Evolutionary conservation across 176 grass and related monocot species (phyloP), one percentile per base, ranked within the genome.

Genomic region (Metroxylon sagu): DNA sequence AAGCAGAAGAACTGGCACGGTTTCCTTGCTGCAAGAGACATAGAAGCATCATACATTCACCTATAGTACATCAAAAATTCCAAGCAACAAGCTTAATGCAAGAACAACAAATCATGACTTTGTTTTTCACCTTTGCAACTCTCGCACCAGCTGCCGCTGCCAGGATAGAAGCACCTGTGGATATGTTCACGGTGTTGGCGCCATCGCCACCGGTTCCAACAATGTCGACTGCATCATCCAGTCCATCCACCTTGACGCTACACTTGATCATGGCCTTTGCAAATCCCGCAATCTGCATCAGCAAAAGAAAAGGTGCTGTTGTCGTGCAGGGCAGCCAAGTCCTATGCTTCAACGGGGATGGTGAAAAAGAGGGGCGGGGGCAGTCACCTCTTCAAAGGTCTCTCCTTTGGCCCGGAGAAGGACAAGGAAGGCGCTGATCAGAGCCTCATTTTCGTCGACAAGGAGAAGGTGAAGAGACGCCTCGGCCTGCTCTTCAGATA

Each of bases 161-260:
- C 14, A 98, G 81, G 56, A 98, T 82, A 70, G 79, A 76, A 53
- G 94, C 80, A 18, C 88, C 94, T 14, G 94, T 98, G 49, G 94
- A 98, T 78, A 98, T 98, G 82, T 98, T 98, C 74, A 98, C 88
- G 26, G 88, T 98, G 84, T 98, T 72, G 0, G 82, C 73, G 17
- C 88, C 94, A 53, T 98, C 94, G 15, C 94, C 94, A 50, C 94
- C 94, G 0, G 94, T 98, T 50, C 94, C 94, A 1, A 98, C 94
- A 67, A 98, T 83, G 70, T 98, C 94, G 16, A 98, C 88, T 25
- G 79, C 81, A 26, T 76, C 71, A 21, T 79, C 52, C 6, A 98
- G 76, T 0, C 94, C 88, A 6, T 93, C 81, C 17, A 93, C 94
- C 15, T 29, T 65, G 19, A 74, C 53, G 58, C 78, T 79, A 51